Base-by-base conservation (phyloP, 208 protist genomes). In the Wallacemonas sp. region DNA sequence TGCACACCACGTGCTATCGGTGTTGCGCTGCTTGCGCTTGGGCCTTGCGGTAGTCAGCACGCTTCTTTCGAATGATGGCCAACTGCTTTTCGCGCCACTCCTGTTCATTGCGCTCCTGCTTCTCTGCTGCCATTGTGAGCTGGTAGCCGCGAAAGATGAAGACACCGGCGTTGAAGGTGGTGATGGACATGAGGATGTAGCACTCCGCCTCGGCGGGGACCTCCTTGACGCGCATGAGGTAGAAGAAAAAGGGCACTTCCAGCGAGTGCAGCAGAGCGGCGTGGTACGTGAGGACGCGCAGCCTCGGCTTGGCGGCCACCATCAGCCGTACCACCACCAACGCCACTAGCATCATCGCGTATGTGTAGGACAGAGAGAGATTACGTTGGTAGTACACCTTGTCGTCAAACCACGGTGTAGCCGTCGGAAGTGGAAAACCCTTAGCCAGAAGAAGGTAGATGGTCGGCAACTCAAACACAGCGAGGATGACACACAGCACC, bases 331-430 rank as follows among this genome's bases (percentile, higher is more conserved):
- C 66, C 3, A 71, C 38, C 5, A 81, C 68, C 6, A 90, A 48
- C 13, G 72, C 57, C 24, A 62, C 36, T 19, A 86, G 66, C 19
- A 85, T 63, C 44, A 63, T 60, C 2, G 60, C 53, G 54, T 86
- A 90, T 19, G 80, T 57, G 26, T 60, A 76, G 22, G 65, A 58
- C 9, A 85, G 63, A 1, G 74, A 50, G 24, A 34, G 42, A 55
- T 76, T 83, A 2, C 54, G 62, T 36, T 26, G 68, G 41, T 73
- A 65, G 55, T 41, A 63, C n/a, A 53, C 24, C 34, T 67, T 61
- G 19, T 72, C 50, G 34, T 83, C 81, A 41, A 87, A 83, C 81
- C 81, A 87, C 53, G 71, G 68, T 3, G 77, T 71, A 0, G 64
- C 70, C 27, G 77, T 62, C 19, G 48, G 45, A 32, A 81, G 48